Evolutionary conservation across 139 green algal genomes (phyloP), one percentile per base, ranked within the genome.

Genomic region (Micractinium sp.): DNA sequence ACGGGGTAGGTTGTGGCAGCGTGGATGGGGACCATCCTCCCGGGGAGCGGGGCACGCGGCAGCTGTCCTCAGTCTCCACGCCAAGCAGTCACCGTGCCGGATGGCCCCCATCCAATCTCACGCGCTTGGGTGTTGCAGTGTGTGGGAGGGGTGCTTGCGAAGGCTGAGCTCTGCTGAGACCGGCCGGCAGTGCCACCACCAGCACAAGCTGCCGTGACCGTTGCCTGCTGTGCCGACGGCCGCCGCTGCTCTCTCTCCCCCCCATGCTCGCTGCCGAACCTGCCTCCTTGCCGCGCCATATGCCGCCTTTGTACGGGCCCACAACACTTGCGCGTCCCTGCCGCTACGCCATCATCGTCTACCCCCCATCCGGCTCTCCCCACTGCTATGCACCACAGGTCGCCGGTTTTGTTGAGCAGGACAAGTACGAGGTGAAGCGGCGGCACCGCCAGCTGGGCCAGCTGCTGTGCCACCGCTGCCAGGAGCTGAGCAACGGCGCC

Each of bases 401-500:
- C 15, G 78, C 94, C 23, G 96, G 96, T 5, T 98, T 94, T 88
- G 93, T 98, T 35, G 47, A 90, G 2, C 79, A 75, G 0, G 95
- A 95, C 25, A 95, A 93, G 80, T 97, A 95, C 82, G 89, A 86
- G 18, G 29, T 81, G 25, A 94, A 93, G 81, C 56, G 71, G 61
- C 53, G 89, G 63, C 95, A 96, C 87, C 91, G 87, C 35, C 96
- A 98, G 86, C 90, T 96, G 23, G 86, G 94, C 75, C 91, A 96
- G 92, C 89, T 98, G 56, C 71, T 95, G 13, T 94, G 93, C 87
- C 20, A 39, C 81, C 93, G 97, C n/a, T 99, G 97, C 92, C 91
- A 94, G 77, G 92, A 90, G 33, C 91, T 99, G 38, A 95, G 90
- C 88, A 95, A 99, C 87, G 97, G 97, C 0, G 92, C 89, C 60